Base-by-base conservation (phyloP, 495 filamentous ascomycete species). In the Cairneyella variabilis region DNA sequence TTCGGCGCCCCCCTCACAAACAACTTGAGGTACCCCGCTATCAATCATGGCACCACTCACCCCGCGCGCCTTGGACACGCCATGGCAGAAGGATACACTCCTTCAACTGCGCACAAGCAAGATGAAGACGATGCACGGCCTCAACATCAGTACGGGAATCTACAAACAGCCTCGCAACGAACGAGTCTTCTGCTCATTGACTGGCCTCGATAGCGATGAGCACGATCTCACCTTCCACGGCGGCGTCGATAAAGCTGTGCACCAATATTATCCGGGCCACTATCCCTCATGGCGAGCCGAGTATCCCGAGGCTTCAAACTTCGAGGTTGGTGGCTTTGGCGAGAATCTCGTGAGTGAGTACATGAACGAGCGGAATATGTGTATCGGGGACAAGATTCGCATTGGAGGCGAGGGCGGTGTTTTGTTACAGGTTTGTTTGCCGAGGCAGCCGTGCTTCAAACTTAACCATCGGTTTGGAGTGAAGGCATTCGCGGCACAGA, bases 321-420 rank as follows among this genome's bases (percentile, higher is more conserved):
- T 83, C 53, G 40, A 63, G 10, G 66, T 71, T 1, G 80, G 80
- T 26, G 76, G 68, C 2, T 82, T 82, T 56, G 80, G 80, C 18
- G 80, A 83, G 64, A 83, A 83, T 54, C 64, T 83, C 1, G 75
- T 79, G 17, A 38, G 20, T 30, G 56, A 38, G n/a, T 21, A 65
- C 54, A 36, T 81, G 66, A 80, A 79, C 54, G 80, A 83, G 65
- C 66, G 67, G 21, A 81, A 79, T 60, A 66, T 82, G 4, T 82
- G 78, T 57, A 79, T 83, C 34, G 80, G 80, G 8, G 80, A 83
- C 53, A 63, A 74, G 27, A 58, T 76, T 10, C 59, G 70, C 2
- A 70, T 82, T 40, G 60, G 60, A 2, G 62, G 55, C 26, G 48
- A 59, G 18, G 71, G 69, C 18, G 67, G 65, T 14, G 64, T 71